Conservation (phyloP, 1,139 yeast genomes). For the Dujonia santamariae region DNA sequence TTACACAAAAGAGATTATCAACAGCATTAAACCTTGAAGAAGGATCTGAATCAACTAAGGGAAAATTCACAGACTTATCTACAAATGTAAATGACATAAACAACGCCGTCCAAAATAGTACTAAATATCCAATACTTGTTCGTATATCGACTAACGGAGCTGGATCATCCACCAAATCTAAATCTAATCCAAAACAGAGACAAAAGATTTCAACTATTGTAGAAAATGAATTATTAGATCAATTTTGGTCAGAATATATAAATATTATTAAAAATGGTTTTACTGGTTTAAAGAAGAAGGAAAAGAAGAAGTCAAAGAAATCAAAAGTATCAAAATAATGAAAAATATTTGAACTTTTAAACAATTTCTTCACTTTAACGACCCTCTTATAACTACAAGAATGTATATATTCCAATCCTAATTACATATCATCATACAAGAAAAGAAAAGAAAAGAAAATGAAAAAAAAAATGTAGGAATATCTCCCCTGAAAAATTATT, state of each 20-base stretch:
- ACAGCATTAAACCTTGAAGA: conserved; percentile 23
- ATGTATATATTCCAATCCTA: too few species aligned
- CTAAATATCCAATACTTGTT: conserved; percentile 46
- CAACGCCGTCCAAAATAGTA: conserved; percentile 15
- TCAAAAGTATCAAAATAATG: conserved; percentile 27
- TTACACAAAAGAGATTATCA: conserved; percentile 41
- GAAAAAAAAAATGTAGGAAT: too few species aligned
- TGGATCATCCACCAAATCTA: conserved; percentile 10
- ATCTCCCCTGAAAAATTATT: too few species aligned
- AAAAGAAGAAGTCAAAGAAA: conserved; percentile 51
- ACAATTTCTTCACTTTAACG: too few species aligned
- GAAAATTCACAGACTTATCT: conserved; percentile 28
- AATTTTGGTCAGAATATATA: conserved; percentile 69
- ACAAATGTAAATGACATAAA: conserved; percentile 36
- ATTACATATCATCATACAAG: too few species aligned
- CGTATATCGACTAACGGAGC: conserved; percentile 60
- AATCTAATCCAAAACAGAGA: conserved; percentile 31
- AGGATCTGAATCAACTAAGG: conserved; percentile 5
- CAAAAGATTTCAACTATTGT: conserved; percentile 65
- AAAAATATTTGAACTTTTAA: too few species aligned
- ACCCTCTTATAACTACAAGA: too few species aligned
- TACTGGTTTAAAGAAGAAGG: conserved; percentile 51
- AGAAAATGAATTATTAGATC: conserved; percentile 50
- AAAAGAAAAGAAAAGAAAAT: too few species aligned
- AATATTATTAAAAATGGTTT: conserved; percentile 58